Evolutionary conservation across 768 basidiomycete genomes (phyloP).

Genomic region (Auricularia heimuer): DNA sequence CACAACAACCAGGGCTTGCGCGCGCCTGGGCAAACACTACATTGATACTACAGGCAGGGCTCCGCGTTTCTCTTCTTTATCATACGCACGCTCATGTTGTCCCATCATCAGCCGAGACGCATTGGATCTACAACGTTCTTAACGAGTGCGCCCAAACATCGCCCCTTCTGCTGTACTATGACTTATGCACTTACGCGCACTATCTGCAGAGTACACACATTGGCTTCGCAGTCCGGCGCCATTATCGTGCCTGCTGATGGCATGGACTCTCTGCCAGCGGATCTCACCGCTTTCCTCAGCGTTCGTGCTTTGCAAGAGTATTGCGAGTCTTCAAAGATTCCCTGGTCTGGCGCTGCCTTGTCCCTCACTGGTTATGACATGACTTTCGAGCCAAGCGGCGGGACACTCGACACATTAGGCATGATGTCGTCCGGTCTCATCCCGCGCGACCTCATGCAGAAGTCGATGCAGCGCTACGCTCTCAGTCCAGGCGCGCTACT

Average conservation of each 20-base stretch:
- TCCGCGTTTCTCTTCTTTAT: too few relatives aligned
- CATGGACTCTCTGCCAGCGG: constrained; percentile 70
- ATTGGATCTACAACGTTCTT: constrained; percentile 59
- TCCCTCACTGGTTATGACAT: constrained; percentile 27
- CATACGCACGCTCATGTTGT: too few relatives aligned
- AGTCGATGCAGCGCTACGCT: constrained; percentile 26
- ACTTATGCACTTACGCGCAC: not conserved
- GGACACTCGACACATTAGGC: constrained; percentile 35
- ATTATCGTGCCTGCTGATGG: constrained; percentile 75
- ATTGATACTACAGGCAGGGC: constrained; percentile 56
- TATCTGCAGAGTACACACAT: constrained; percentile 50
- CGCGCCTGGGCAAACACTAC: constrained; percentile 66
- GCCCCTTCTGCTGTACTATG: not conserved
- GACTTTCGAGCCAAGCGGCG: constrained; percentile 57
- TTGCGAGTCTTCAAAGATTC: constrained; percentile 17
- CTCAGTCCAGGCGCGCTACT: constrained; percentile 34
- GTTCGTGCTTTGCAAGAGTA: constrained; percentile 54
- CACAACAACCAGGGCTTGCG: constrained; percentile 47
- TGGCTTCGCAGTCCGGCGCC: constrained; percentile 57
- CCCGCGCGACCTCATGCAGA: constrained; percentile 21
- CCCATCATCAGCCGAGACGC: constrained; percentile 37
- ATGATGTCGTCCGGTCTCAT: constrained; percentile 15
- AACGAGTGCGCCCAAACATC: constrained; percentile 26
- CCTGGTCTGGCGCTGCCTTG: constrained; percentile 18
- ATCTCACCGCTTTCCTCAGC: constrained; percentile 57